Base-by-base conservation (phyloP, 768 basidiomycete genomes). In the Rhizopogon vulgaris region DNA sequence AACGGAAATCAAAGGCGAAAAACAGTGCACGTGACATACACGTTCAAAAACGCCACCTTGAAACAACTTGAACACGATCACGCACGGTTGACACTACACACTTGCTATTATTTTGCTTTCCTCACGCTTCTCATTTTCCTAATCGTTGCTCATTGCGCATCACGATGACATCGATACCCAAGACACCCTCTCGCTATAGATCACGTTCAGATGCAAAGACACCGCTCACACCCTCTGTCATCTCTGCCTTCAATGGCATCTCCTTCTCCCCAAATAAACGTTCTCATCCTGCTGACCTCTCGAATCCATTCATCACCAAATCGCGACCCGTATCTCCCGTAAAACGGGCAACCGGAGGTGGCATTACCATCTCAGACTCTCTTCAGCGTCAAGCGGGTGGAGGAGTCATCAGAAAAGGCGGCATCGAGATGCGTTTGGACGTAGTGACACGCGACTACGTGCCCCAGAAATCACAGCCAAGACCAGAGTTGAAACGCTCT, bases 371-470 rank as follows among this genome's bases (percentile, higher is more conserved):
- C 38, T 75, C 77, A 0, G 82, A 81, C 38, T 73, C 73, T 0
- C 69, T 85, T 6, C 74, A 81, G 49, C 74, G 80, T 2, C 87
- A 88, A 60, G 83, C 85, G 0, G 79, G 72, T 56, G 53, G 43
- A 10, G 86, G 89, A 6, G 78, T 92, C 15, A 84, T 91, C 57
- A 72, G 87, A 36, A 86, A 80, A 55, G 89, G 89, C 38, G 87
- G 87, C 7, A 67, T 90, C 10, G 89, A 92, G 63, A 84, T 83
- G 55, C 75, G 85, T 52, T 71, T 90, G 14, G 83, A 91, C 41
- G 86, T 90, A 18, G 80, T 91, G 51, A 85, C 85, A 0, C 73
- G 78, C 42, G 89, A 91, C 65, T 90, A 90, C 57, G 76, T 85
- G 12, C 85, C 87, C n/a, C 78, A 78, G 8, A 57, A 69, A 17